phyloP scores from a whole-genome alignment of 768 basidiomycete genomes.

The Naganishia antarctica region DNA sequence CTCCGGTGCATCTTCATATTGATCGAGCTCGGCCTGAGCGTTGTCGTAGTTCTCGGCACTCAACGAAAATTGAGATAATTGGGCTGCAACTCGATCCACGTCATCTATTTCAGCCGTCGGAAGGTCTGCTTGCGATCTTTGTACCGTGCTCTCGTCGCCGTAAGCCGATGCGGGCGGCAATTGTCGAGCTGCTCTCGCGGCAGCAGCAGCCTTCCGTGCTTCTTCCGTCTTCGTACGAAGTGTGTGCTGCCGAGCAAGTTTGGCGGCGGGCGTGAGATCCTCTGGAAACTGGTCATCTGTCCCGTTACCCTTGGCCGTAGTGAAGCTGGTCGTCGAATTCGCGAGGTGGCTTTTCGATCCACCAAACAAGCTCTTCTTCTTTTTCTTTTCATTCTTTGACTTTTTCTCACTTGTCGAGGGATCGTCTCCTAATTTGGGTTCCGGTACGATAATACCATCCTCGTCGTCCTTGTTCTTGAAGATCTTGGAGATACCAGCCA shows the following conservation, averaged over 20 bases:
- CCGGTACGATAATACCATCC: conserved; percentile 53
- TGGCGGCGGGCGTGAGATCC: conserved; percentile 83
- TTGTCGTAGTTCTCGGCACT: not conserved
- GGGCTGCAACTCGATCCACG: conserved; percentile 9
- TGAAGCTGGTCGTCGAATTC: conserved; percentile 70
- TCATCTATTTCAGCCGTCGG: conserved; percentile 12
- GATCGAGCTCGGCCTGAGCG: not conserved
- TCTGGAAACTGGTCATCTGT: conserved; percentile 56
- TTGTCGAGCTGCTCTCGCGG: conserved; percentile 39
- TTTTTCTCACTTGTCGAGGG: conserved; percentile 35
- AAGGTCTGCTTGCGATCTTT: not conserved
- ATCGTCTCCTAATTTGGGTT: conserved; percentile 48
- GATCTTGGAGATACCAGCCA: conserved; percentile 83
- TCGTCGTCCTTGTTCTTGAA: conserved; percentile 73
- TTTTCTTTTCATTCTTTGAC: conserved; percentile 52
- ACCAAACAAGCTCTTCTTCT: conserved; percentile 51
- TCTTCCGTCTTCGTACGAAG: conserved; percentile 72
- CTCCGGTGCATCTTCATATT: conserved; percentile 12
- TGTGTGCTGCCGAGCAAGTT: conserved; percentile 83
- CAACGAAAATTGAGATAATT: conserved; percentile 15
- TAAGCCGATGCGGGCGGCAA: conserved; percentile 36
- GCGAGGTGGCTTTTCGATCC: conserved; percentile 62
- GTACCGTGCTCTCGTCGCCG: conserved; percentile 36
- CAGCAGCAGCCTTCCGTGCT: conserved; percentile 25
- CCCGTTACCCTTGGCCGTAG: conserved; percentile 62